Base-by-base conservation (phyloP, 768 basidiomycete genomes). In the Leucosporidium yakuticum region DNA sequence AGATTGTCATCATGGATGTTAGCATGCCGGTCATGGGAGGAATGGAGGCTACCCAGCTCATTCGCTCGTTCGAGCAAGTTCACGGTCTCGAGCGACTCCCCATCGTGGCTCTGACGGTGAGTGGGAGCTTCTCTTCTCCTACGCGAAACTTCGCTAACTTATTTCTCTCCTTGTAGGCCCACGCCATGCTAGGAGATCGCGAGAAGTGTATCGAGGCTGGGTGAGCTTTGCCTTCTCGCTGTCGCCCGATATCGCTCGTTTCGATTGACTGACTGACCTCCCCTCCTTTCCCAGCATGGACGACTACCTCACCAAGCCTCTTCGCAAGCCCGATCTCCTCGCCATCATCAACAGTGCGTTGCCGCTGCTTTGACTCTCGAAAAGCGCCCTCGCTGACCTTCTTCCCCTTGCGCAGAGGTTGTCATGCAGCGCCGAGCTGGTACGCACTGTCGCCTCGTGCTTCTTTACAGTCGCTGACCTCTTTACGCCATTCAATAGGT, bases 11-110 rank as follows among this genome's bases (percentile, higher is more conserved):
- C 90, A 97, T 97, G 95, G 94, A 97, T 75, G 88, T 74, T 9
- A 60, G 56, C 17, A 94, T 95, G 91, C 91, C 93, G 9, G 88
- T 94, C 79, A 97, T 98, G 91, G 93, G 94, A 60, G 94, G 95
- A 71, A 91, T 95, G 87, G 94, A 99, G 79, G 91, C 95, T 2
- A 99, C 96, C 8, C 88, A 92, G 71, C 82, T 91, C 65, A 96
- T 97, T 69, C 86, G 95, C 61, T 84, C 85, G 48, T 91, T 87
- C 76, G 95, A 98, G 80, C 80, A 83, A 77, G 83, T 87, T 69
- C 85, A 85, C 70, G 83, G 85, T 12, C 81, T 91, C 36, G 77
- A 85, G 21, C 83, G 86, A 3, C 91, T 86, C 9, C 95, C 96
- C 0, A 98, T 99, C 74, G 91, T 98, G 74, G 96, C 96, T 1